A percentile compares a stretch with the other conserved stretches of the same genome.
Conservation (phyloP, 495 filamentous ascomycete genomes). For the Talaromyces wortmannii region DNA sequence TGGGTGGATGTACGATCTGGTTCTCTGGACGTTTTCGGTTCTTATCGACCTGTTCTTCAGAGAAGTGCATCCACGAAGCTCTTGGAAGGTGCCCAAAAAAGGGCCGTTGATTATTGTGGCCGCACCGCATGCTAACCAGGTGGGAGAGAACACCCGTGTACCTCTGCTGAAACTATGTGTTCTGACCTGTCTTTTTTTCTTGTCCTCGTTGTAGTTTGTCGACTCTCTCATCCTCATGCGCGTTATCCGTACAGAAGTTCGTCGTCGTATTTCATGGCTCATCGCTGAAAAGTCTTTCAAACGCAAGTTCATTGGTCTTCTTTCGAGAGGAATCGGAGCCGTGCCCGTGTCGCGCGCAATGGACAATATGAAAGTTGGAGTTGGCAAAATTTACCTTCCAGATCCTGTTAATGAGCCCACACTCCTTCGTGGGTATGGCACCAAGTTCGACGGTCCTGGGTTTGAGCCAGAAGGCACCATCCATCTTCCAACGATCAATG, state of each 20-base stretch:
- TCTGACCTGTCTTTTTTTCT: neutral
- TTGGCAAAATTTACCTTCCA: slow-evolving; percentile 83
- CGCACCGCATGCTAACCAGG: slow-evolving; percentile 98
- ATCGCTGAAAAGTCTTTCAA: slow-evolving; percentile 93
- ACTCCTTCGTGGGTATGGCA: slow-evolving; percentile 78
- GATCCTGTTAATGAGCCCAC: slow-evolving; percentile 79
- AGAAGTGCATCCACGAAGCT: slow-evolving; percentile 89
- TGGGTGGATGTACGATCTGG: slow-evolving; percentile 71
- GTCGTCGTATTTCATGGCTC: slow-evolving; percentile 83
- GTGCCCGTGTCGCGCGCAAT: slow-evolving; percentile 86
- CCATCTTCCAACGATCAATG: slow-evolving; percentile 77
- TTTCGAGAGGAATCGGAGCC: slow-evolving; percentile 71
- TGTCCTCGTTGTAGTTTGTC: slow-evolving; percentile 58
- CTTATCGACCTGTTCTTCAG: slow-evolving; percentile 94
- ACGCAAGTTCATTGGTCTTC: slow-evolving; percentile 76
- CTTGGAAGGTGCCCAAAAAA: slow-evolving; percentile 83
- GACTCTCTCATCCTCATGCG: slow-evolving; percentile 93
- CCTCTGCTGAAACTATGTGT: neutral
- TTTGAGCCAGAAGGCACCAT: slow-evolving; percentile 76
- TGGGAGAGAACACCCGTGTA: slow-evolving; percentile 19
- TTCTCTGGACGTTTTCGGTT: slow-evolving; percentile 77
- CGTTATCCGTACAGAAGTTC: slow-evolving; percentile 73
- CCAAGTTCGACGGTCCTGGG: slow-evolving; percentile 69
- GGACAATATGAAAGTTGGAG: slow-evolving; percentile 74
- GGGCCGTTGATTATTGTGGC: slow-evolving; percentile 94